Percentiles rank a stretch among this genome's conserved stretches.
Conservation (phyloP, 2,329 filamentous ascomycete species). For the Harringtonia aguacate region DNA sequence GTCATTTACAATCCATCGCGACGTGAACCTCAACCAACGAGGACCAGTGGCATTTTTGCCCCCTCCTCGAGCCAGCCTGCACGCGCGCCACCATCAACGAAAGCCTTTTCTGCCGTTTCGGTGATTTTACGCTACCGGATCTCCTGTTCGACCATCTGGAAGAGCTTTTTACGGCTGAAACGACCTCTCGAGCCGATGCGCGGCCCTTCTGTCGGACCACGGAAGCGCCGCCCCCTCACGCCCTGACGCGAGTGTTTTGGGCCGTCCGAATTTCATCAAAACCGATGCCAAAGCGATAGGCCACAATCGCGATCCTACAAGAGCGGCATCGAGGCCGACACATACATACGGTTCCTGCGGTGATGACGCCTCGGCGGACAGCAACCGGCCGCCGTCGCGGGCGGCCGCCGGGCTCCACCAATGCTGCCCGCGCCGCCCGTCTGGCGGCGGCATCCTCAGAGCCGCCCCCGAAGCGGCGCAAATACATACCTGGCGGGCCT, state of each 20-base stretch:
- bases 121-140: not conserved
- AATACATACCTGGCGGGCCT: constrained; percentile 78
- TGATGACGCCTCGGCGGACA: constrained; percentile 28
- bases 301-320: not conserved
- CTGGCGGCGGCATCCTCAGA: constrained; percentile 34
- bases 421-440: constrained; percentile 22
- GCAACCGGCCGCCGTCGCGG: constrained; percentile 34
- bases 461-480: constrained; percentile 57
- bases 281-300: not conserved
- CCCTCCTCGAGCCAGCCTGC: constrained; percentile 1
- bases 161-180: not conserved
- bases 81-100: constrained; percentile 3
- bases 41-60: constrained; percentile 5
- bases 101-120: not conserved
- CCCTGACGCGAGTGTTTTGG: too few species aligned
- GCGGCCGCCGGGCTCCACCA: constrained; percentile 25
- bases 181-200: too few species aligned
- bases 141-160: not conserved
- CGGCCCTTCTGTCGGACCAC: too few species aligned
- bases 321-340: not conserved
- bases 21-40: constrained; percentile 11
- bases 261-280: not conserved
- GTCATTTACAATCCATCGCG: constrained; percentile 9
- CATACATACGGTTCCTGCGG: constrained; percentile 19
- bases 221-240: too few species aligned